Evolutionary conservation across 73 alveolate genomes (phyloP).

Genomic region (Uronychia setigera): DNA sequence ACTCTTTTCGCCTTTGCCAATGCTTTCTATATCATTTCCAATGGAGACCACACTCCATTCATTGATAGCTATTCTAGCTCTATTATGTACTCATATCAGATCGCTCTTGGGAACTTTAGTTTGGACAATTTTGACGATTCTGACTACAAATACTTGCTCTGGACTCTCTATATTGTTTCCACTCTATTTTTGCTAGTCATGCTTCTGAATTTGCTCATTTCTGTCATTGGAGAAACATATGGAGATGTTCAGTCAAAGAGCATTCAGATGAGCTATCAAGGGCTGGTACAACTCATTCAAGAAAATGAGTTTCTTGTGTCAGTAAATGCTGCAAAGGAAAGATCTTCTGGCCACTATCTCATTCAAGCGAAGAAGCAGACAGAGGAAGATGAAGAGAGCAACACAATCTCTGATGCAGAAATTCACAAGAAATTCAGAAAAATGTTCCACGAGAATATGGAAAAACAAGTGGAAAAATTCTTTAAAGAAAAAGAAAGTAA

Average conservation of each 20-base stretch:
- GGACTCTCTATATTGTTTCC: constrained; percentile 1
- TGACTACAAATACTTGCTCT: neutral
- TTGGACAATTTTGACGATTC: neutral
- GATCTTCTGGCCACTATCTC: too few relatives aligned
- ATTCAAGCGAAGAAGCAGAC: too few relatives aligned
- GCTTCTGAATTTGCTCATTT: constrained; percentile 45
- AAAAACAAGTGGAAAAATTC: too few relatives aligned
- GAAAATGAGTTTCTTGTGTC: constrained; percentile 23
- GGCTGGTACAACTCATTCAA: constrained; percentile 17
- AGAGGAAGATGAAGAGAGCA: too few relatives aligned
- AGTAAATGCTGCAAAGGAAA: neutral
- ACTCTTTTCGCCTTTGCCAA: constrained; percentile 30
- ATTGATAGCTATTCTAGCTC: neutral
- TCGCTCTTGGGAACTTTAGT: neutral
- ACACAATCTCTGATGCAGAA: too few relatives aligned
- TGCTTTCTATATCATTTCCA: constrained; percentile 11
- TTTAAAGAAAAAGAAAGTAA: too few relatives aligned
- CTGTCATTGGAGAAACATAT: constrained; percentile 41
- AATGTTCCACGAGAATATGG: too few relatives aligned
- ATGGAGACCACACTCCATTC: neutral
- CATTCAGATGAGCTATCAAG: constrained; percentile 22
- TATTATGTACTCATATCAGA: neutral
- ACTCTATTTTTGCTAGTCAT: constrained; percentile 28
- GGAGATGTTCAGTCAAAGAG: constrained; percentile 23
- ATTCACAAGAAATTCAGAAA: too few relatives aligned